Base-by-base conservation (phyloP, 2,329 filamentous ascomycete genomes). In the Fusarium anthophilum region DNA sequence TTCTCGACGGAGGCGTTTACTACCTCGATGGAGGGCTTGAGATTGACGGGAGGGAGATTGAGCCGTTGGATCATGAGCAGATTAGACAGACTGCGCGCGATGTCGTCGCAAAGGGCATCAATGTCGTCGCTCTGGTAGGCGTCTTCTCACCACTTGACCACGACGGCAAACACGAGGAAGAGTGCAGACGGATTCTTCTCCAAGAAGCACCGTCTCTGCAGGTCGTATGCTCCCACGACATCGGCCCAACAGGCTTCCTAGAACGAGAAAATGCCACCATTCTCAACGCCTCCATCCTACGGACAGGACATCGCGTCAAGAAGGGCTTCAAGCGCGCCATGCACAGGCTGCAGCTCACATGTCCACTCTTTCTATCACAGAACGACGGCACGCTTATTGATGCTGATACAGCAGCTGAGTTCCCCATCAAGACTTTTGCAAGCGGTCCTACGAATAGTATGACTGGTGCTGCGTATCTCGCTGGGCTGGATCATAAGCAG, bases 391-490 rank as follows among this genome's bases (percentile, higher is more conserved):
- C 87, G 0, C 77, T 89, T 15, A 85, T 86, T 30, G 84, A 85
- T 53, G 86, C 85, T 9, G 82, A 82, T 3, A 81, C 82, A 1
- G 87, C 87, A 6, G 84, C 86, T 3, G 79, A 86, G 45, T 83
- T 84, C 39, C 87, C 87, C 4, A 87, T 89, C 61, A 84, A 85
- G 77, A 88, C 86, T 6, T 89, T 89, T 74, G 84, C 86, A 8
- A 87, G 85, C 45, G 87, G 87, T 1, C 86, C 87, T 18, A 89
- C 87, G 1, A 89, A 89, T 67, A 87, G 85, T 63, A 85, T 87
- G 79, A 86, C 84, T 35, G 87, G 87, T 7, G 87, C 87, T 8
- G 88, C 87, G 2, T 88, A 89, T 63, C 81, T 90, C 3, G 85
- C 86, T n/a, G 84, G 85, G 0, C 79, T 86, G 57, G 84, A 86